These are phyloP conservation scores for Lactarius sanguifluus DNA, from an alignment of 768 basidiomycete species.

Conservation along the genomic window DNA sequence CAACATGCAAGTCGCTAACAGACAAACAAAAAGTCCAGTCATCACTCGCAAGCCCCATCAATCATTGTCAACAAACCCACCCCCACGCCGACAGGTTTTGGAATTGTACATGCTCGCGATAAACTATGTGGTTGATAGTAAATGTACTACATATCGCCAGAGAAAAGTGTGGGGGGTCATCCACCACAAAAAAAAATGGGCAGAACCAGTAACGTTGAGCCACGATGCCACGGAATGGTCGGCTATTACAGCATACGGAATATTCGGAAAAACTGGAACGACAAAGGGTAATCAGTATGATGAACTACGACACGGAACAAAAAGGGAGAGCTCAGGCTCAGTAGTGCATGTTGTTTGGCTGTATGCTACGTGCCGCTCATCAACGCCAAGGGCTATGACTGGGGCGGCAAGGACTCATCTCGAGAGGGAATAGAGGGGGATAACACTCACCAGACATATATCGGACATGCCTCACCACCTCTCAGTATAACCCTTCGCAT, in stretches of 20 bases:
- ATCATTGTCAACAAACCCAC: conserved; percentile 6
- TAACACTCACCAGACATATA: conserved; percentile 12
- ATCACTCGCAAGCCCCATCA: conserved; percentile 1
- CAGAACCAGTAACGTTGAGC: conserved; percentile 7
- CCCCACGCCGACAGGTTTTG: conserved; percentile 5
- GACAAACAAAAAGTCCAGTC: neutral
- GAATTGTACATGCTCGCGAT: conserved; percentile 20
- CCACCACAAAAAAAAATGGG: neutral
- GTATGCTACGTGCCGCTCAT: conserved; percentile 30
- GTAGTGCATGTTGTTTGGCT: conserved; percentile 31
- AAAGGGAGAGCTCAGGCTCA: conserved; percentile 15
- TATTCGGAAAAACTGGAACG: neutral
- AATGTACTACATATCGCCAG: conserved; percentile 18
- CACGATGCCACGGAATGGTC: neutral
- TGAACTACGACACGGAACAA: neutral
- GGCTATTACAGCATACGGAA: neutral
- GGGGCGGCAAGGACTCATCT: conserved; percentile 31
- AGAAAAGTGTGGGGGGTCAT: neutral
- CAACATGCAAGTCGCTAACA: conserved; percentile 22
- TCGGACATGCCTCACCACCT: neutral
- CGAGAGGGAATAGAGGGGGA: neutral
- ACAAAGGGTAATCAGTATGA: conserved; percentile 6
- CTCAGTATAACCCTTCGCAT: neutral
- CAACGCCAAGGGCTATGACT: conserved; percentile 31
- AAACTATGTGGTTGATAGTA: conserved; percentile 8